Evolutionary conservation across 768 basidiomycete genomes (phyloP).

Genomic region (Hydnomerulius pinastri): DNA sequence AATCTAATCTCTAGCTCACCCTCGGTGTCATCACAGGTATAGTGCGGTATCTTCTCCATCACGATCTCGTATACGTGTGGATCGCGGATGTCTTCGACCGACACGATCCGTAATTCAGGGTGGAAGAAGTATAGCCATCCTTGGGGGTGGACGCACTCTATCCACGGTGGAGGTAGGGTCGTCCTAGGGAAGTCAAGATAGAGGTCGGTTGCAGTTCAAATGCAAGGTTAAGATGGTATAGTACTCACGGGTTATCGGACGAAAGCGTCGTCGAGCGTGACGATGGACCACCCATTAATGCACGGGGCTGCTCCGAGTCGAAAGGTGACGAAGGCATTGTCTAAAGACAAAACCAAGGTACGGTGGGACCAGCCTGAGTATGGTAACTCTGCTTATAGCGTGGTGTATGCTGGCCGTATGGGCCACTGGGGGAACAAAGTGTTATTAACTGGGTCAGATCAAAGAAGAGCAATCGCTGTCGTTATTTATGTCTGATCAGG

Average conservation of each 20-base stretch:
- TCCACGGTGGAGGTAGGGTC: slow-evolving; percentile 30
- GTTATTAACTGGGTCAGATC: too few relatives aligned
- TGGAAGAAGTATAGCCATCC: slow-evolving; percentile 57
- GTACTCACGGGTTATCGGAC: slow-evolving; percentile 9
- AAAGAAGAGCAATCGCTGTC: too few relatives aligned
- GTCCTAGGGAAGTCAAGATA: neutral
- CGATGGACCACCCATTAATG: neutral
- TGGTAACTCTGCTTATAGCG: too few relatives aligned
- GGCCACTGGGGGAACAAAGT: too few relatives aligned
- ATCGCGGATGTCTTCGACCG: slow-evolving; percentile 53
- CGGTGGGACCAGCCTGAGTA: neutral
- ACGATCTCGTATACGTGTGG: slow-evolving; percentile 34
- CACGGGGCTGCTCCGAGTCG: neutral
- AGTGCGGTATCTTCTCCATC: slow-evolving; percentile 27
- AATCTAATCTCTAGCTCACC: slow-evolving; percentile 45
- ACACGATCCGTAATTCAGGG: slow-evolving; percentile 39
- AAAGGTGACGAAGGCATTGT: neutral
- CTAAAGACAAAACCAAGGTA: neutral
- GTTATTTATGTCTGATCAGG: too few relatives aligned
- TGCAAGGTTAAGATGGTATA: slow-evolving; percentile 13
- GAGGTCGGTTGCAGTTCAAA: slow-evolving; percentile 6
- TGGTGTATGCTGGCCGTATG: too few relatives aligned
- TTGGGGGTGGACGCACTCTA: slow-evolving; percentile 43
- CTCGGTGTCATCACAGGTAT: slow-evolving; percentile 27
- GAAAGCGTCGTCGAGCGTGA: slow-evolving; percentile 13